These are phyloP conservation scores for Entoloma clypeatum DNA, from an alignment of 1,284 basidiomycete genomes.

Conservation along the genomic window DNA sequence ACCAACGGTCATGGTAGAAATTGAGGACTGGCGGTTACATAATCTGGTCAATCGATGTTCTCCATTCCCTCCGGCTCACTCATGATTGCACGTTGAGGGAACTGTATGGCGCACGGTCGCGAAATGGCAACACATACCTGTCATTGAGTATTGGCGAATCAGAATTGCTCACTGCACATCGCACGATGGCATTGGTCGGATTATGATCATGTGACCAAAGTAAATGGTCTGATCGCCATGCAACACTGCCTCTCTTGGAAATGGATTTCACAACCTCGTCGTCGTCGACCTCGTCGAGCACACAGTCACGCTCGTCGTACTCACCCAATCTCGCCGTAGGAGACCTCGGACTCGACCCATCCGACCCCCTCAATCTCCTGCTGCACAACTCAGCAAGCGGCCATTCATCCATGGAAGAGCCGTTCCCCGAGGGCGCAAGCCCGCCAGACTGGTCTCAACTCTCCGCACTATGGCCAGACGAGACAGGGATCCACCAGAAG, in stretches of 20 bases:
- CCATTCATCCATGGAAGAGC: slow-evolving; percentile 32
- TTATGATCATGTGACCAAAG: slow-evolving; percentile 14
- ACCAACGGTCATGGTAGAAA: slow-evolving; percentile 16
- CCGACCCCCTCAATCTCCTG: slow-evolving; percentile 52
- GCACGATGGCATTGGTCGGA: neutral
- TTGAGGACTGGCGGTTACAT: too few species aligned
- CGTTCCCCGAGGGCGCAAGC: slow-evolving; percentile 23
- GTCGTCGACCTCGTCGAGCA: slow-evolving; percentile 18
- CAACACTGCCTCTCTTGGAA: slow-evolving; percentile 1
- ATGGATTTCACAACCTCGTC: slow-evolving; percentile 20
- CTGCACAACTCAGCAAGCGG: slow-evolving; percentile 35
- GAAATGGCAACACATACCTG: too few species aligned
- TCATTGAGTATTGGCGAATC: too few species aligned
- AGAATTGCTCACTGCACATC: too few species aligned
- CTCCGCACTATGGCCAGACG: slow-evolving; percentile 42
- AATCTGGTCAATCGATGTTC: too few species aligned
- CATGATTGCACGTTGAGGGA: too few species aligned
- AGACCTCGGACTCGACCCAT: slow-evolving; percentile 44
- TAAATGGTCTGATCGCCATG: slow-evolving; percentile 19
- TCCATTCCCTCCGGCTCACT: too few species aligned
- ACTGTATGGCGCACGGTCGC: too few species aligned
- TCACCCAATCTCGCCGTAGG: slow-evolving; percentile 25
- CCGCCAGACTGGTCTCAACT: slow-evolving; percentile 52
- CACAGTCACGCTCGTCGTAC: slow-evolving; percentile 15
- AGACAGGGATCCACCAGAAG: slow-evolving; percentile 25